Conservation (phyloP, 768 basidiomycete genomes). For the Pleurotus giganteus region DNA sequence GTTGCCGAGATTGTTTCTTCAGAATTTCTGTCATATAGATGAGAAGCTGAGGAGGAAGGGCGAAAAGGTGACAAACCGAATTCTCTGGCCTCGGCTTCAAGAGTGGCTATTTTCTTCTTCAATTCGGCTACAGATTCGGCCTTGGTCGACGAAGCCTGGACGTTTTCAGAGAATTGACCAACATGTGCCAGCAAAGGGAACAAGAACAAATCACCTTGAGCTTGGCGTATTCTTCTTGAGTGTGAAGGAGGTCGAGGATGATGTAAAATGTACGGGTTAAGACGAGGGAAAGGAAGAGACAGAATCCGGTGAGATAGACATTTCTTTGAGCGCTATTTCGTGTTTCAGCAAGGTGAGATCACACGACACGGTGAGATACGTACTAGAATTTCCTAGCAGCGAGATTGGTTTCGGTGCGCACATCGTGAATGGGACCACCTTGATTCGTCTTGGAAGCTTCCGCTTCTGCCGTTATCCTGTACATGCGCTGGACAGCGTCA, state of each 20-base stretch:
- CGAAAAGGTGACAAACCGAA: slow-evolving; percentile 44
- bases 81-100: slow-evolving; percentile 60
- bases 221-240: slow-evolving; percentile 84
- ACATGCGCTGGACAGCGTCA: slow-evolving; percentile 93
- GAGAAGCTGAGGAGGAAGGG: neutral
- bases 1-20: slow-evolving; percentile 79
- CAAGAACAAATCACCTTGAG: slow-evolving; percentile 45
- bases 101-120: slow-evolving; percentile 60
- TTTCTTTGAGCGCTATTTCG: slow-evolving; percentile 78
- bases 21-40: slow-evolving; percentile 52
- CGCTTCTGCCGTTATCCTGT: slow-evolving; percentile 69
- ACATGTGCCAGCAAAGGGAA: neutral
- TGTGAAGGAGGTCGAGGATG: slow-evolving; percentile 85
- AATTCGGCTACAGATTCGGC: slow-evolving; percentile 39
- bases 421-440: slow-evolving; percentile 47
- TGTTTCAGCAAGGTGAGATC: neutral
- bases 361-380: slow-evolving; percentile 21
- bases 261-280: slow-evolving; percentile 92
- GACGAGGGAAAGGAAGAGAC: slow-evolving; percentile 93
- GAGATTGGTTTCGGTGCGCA: slow-evolving; percentile 81
- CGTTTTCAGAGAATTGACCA: neutral
- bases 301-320: slow-evolving; percentile 90
- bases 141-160: slow-evolving; percentile 16
- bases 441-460: slow-evolving; percentile 62
- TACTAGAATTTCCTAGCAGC: slow-evolving; percentile 95